Evolutionary conservation across 2,329 filamentous ascomycete species (phyloP).

Genomic region (Teratosphaeria viscida): DNA sequence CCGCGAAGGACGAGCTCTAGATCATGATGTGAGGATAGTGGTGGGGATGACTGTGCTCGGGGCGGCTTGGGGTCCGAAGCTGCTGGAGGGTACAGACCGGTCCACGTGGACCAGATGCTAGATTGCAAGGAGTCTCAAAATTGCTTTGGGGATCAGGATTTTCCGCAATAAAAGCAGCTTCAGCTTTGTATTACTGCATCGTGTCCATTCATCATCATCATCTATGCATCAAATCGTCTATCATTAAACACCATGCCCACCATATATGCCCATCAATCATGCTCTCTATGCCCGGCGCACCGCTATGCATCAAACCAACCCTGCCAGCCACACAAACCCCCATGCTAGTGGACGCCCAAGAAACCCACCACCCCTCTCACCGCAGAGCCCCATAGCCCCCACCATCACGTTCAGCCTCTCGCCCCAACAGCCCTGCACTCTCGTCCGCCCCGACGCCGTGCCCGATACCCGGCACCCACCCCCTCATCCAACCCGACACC

Average conservation of each 20-base stretch:
- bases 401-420: constrained; percentile 1
- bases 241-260: not conserved
- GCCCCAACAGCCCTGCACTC: constrained; percentile 10
- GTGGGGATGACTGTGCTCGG: not conserved
- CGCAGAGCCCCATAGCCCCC: constrained; percentile 14
- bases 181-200: too few species aligned
- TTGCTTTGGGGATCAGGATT: too few species aligned
- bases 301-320: not conserved
- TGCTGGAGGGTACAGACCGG: too few species aligned
- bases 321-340: not conserved
- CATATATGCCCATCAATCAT: not conserved
- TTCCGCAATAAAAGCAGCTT: too few species aligned
- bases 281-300: not conserved
- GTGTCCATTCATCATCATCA: too few species aligned
- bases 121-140: too few species aligned
- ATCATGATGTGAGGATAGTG: not conserved
- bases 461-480: constrained; percentile 49
- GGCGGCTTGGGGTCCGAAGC: too few species aligned
- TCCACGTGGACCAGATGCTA: too few species aligned
- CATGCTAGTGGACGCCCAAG: not conserved
- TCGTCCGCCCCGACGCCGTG: constrained; percentile 21
- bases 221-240: not conserved
- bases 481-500: constrained; percentile 56
- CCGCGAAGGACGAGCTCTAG: constrained; percentile 25
- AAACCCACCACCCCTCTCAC: not conserved